Conservation (phyloP, 257 asterid genomes). For the Eustoma russellianum region DNA sequence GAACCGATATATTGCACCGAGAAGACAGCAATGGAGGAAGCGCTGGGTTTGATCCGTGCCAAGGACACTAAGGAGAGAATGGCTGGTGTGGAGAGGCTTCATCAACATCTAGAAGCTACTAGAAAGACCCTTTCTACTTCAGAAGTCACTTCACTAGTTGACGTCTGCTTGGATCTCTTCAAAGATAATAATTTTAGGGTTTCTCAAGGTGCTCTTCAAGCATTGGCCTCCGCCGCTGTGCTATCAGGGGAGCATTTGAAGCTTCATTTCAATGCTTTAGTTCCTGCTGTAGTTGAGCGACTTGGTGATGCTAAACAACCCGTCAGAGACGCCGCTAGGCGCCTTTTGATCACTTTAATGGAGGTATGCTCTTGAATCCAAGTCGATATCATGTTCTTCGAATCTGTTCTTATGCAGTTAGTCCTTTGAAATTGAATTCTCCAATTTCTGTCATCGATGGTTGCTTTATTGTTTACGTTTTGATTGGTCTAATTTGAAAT, state of each 20-base stretch:
- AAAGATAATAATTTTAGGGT: slow-evolving; percentile 93
- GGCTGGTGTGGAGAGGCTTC: slow-evolving; percentile 97
- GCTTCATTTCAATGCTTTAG: slow-evolving; percentile 88
- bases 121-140: slow-evolving; percentile 60
- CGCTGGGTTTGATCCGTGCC: slow-evolving; percentile 83
- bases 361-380: slow-evolving; percentile 38
- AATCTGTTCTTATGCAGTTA: background rate
- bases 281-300: slow-evolving; percentile 92
- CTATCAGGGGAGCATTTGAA: slow-evolving; percentile 95
- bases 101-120: slow-evolving; percentile 87
- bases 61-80: slow-evolving; percentile 99
- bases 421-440: background rate
- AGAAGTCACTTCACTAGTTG: slow-evolving; percentile 85
- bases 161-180: slow-evolving; percentile 87
- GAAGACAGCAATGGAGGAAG: slow-evolving; percentile 68
- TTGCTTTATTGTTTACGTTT: background rate
- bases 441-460: no score
- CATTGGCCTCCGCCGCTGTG: slow-evolving; percentile 94
- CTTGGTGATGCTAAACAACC: slow-evolving; percentile 95
- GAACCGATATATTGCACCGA: background rate
- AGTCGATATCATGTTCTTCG: background rate
- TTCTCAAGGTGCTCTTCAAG: slow-evolving; percentile 88
- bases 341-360: slow-evolving; percentile 88
- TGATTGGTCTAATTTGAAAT: slow-evolving; percentile 3
- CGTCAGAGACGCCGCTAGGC: slow-evolving; percentile 83